Evolutionary conservation across 306 rosid species (phyloP).

Genomic region (Glycine soja): DNA sequence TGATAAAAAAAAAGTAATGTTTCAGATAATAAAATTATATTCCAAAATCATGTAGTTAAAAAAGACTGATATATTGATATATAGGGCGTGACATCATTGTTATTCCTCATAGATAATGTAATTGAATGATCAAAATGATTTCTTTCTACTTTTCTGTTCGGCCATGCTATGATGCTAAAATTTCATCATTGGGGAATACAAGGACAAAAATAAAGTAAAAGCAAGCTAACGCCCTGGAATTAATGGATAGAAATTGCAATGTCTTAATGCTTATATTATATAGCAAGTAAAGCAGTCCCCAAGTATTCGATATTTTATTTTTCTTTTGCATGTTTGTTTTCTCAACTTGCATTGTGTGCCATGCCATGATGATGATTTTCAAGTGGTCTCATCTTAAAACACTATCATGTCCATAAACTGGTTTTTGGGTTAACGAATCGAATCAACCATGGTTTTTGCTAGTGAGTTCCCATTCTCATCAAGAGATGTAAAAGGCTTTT

Average conservation of each 20-base stretch:
- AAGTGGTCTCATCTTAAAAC: slow-evolving; percentile 11
- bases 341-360: slow-evolving; percentile 22
- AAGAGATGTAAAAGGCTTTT: neutral
- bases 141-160: neutral
- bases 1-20: no score
- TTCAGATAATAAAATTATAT: no score
- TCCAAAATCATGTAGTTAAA: no score
- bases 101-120: neutral
- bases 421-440: neutral
- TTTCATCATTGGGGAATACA: slow-evolving; percentile 21
- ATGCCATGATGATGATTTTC: neutral
- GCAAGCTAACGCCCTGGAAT: neutral
- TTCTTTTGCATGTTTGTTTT: no score
- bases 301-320: neutral
- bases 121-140: neutral
- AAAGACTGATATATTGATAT: no score
- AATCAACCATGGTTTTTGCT: slow-evolving; percentile 10
- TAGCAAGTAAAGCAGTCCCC: slow-evolving; percentile 5
- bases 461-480: neutral
- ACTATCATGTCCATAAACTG: neutral
- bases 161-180: neutral
- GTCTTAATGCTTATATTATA: slow-evolving; percentile 3
- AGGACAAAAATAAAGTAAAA: neutral
- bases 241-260: neutral
- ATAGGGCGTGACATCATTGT: neutral